Evolutionary conservation across 2,329 filamentous ascomycete species (phyloP).

Genomic region (Epichloe gansuensis): DNA sequence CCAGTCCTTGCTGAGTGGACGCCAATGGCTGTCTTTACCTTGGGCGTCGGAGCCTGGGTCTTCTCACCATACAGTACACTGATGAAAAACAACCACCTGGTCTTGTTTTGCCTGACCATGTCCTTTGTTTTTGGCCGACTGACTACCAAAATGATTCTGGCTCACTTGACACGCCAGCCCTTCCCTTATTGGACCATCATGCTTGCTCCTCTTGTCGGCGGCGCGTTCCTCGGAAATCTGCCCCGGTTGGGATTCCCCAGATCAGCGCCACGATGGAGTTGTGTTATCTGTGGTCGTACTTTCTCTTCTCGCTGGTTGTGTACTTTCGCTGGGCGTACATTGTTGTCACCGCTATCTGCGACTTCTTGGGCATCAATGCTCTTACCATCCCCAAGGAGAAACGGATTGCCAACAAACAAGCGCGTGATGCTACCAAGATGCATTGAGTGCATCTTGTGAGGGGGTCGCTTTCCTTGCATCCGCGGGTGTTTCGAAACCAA

Average conservation of each 20-base stretch:
- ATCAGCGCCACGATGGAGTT: slow-evolving; percentile 58
- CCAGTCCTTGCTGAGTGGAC: slow-evolving; percentile 91
- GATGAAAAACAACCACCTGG: slow-evolving; percentile 71
- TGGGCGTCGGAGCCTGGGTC: slow-evolving; percentile 69
- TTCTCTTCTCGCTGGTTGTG: slow-evolving; percentile 69
- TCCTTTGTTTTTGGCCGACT: slow-evolving; percentile 96
- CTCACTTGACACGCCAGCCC: slow-evolving; percentile 82
- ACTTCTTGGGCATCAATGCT: slow-evolving; percentile 87
- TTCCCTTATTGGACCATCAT: slow-evolving; percentile 97
- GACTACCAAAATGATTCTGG: slow-evolving; percentile 98
- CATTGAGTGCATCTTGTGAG: slow-evolving; percentile 12
- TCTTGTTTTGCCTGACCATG: slow-evolving; percentile 86
- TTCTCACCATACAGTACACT: slow-evolving; percentile 80
- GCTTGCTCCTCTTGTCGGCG: slow-evolving; percentile 74
- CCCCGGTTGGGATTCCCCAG: slow-evolving; percentile 61
- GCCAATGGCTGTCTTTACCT: slow-evolving; percentile 72
- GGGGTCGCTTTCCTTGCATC: neutral
- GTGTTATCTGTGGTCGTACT: slow-evolving; percentile 73
- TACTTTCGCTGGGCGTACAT: slow-evolving; percentile 91
- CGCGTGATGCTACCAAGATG: slow-evolving; percentile 25
- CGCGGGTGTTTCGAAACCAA: too few species aligned
- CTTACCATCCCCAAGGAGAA: slow-evolving; percentile 66
- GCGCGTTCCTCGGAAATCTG: slow-evolving; percentile 71
- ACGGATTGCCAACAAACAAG: slow-evolving; percentile 40
- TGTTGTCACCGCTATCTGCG: slow-evolving; percentile 83